Percentiles rank a stretch among this genome's conserved stretches.
phyloP scores from a whole-genome alignment of 192 early-diverging fungal species.

The Backusella tuberculispora region DNA sequence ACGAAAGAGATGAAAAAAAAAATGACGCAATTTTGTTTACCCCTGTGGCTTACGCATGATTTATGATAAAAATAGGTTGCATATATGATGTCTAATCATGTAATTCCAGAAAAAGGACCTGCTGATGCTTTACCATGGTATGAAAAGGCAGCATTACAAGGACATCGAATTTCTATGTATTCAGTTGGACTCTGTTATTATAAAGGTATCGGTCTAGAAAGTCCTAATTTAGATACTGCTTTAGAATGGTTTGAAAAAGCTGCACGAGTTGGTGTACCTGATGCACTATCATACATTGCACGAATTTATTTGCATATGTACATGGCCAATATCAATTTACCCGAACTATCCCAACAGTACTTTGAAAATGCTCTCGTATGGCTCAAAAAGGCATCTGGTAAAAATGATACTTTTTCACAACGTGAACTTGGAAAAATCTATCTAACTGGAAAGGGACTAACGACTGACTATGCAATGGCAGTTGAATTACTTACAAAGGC shows the following conservation, averaged over 20 bases:
- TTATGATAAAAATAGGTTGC: conserved; percentile 30
- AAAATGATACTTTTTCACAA: conserved; percentile 37
- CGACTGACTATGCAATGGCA: conserved; percentile 34
- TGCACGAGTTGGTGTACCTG: conserved; percentile 26
- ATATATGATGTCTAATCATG: conserved; percentile 44
- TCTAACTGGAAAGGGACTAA: conserved; percentile 36
- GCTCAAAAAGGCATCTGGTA: conserved; percentile 42
- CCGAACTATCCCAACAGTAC: conserved; percentile 8
- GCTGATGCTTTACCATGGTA: conserved; percentile 48
- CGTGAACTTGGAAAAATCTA: conserved; percentile 46
- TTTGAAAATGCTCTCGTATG: conserved; percentile 32
- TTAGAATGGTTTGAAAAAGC: conserved; percentile 40
- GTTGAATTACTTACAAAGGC: conserved; percentile 45
- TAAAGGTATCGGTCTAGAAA: conserved; percentile 33
- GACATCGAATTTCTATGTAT: conserved; percentile 34
- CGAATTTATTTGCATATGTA: conserved; percentile 23
- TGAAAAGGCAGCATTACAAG: conserved; percentile 37
- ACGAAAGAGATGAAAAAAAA: not conserved
- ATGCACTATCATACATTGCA: conserved; percentile 32
- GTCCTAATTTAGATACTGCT: conserved; percentile 32
- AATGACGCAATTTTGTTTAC: conserved; percentile 17
- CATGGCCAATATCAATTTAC: not conserved
- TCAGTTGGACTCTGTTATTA: conserved; percentile 37
- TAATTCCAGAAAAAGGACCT: conserved; percentile 29
- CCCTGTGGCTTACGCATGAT: conserved; percentile 16